These are phyloP conservation scores for Annona cherimola DNA, from an alignment of 164 flowering plant genomes.

Conservation along the genomic window DNA sequence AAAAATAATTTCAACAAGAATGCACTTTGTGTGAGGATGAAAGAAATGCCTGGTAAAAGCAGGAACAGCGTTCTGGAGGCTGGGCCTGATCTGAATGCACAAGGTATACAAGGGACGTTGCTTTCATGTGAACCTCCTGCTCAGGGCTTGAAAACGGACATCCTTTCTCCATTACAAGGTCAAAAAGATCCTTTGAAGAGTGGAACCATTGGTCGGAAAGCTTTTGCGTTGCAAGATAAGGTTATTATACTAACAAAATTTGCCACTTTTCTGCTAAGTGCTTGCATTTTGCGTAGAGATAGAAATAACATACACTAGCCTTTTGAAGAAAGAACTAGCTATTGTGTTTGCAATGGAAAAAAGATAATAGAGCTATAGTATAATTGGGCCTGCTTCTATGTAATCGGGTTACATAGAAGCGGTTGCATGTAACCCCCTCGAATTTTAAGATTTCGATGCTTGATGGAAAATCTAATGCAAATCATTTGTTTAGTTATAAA, in stretches of 20 bases:
- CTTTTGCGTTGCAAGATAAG: conserved; percentile 83
- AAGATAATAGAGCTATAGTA: too few species aligned
- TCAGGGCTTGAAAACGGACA: conserved; percentile 25
- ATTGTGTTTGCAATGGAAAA: too few species aligned
- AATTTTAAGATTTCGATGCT: too few species aligned
- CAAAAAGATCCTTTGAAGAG: conserved; percentile 33
- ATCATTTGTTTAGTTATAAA: too few species aligned
- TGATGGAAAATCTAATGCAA: too few species aligned
- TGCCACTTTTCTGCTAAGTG: background rate
- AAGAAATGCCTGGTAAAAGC: conserved; percentile 14
- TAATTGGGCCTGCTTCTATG: too few species aligned
- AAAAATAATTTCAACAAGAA: background rate
- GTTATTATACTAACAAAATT: conserved; percentile 25
- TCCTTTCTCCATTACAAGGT: conserved; percentile 26
- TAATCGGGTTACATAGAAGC: too few species aligned
- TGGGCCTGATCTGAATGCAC: conserved; percentile 24
- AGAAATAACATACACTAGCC: background rate
- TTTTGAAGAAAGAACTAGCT: background rate
- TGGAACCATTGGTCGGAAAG: conserved; percentile 52
- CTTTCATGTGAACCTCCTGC: conserved; percentile 28
- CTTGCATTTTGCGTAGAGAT: background rate
- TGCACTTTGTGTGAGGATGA: conserved; percentile 32
- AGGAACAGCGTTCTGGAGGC: conserved; percentile 12
- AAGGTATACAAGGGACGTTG: conserved; percentile 24
- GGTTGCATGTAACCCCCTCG: too few species aligned